Base-by-base conservation (phyloP, 2,329 filamentous ascomycete genomes). In the Alternaria arbusti region DNA sequence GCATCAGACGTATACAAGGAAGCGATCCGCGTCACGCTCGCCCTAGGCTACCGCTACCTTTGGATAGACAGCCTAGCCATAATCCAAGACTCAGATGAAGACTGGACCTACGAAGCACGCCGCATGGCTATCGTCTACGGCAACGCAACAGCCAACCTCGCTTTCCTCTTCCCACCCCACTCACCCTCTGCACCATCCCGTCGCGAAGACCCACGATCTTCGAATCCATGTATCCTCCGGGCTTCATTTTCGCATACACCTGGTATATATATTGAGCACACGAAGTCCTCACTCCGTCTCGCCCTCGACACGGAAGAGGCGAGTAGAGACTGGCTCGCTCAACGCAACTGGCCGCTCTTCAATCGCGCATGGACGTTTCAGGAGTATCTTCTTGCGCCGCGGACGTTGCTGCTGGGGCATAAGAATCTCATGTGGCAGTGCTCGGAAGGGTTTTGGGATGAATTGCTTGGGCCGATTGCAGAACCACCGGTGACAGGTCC, bases 21-120 rank as follows among this genome's bases (percentile, higher is more conserved):
- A 40, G 70, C 69, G 0, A 55, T 74, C 4, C 26, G 23, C 9
- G 45, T 68, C 1, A 70, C 70, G 0, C 20, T 56, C 2, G 30
- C 30, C 1, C 59, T 75, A 0, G 67, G 66, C 3, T 54, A 68
- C 58, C 6, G 57, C 8, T 74, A 71, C 44, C 43, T 74, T 1
- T 74, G 70, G 71, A 73, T 74, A 10, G 71, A 74, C 36, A 70
- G 66, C 5, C 52, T 73, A 1, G 66, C 57, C 40, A 72, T 72
- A 6, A 61, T 72, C 13, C 69, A 73, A 58, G 61, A 68, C 7
- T 69, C 66, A 1, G 4, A n/a, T 0, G 1, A 6, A 9, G 66
- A 70, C 28, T 70, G 68, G 68, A 6, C 36, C 1, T 6, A 59
- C 23, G 68, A 70, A 51, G 64, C 68, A 0, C 6, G 9, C 4